phyloP scores from a whole-genome alignment of 768 basidiomycete species.

The Russula sp. region DNA sequence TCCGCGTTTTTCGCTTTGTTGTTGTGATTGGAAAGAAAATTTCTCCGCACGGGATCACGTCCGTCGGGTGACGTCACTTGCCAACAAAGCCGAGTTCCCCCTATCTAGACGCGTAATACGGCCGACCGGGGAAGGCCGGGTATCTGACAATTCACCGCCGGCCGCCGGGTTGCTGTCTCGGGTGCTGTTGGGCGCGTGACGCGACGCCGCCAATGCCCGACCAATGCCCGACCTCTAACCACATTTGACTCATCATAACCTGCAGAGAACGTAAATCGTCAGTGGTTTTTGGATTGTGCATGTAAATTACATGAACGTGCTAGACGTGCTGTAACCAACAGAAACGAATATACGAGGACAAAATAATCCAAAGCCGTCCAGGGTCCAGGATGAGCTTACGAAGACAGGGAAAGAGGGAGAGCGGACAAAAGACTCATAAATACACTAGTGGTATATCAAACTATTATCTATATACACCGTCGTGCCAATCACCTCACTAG shows the following conservation, averaged over 20 bases:
- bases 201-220: too few species aligned
- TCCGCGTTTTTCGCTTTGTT: too few species aligned
- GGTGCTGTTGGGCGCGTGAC: too few species aligned
- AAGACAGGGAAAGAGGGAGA: not conserved
- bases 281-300: not conserved
- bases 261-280: not conserved
- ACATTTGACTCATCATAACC: not conserved
- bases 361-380: not conserved
- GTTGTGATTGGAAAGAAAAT: too few species aligned
- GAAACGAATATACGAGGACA: not conserved
- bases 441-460: conserved; percentile 22
- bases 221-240: too few species aligned
- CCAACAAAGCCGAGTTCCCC: too few species aligned
- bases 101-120: too few species aligned
- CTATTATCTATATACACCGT: conserved; percentile 18
- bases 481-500: not conserved
- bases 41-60: too few species aligned
- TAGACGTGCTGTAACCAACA: conserved; percentile 11
- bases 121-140: too few species aligned
- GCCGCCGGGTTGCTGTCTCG: too few species aligned
- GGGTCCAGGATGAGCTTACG: not conserved
- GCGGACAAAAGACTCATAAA: not conserved
- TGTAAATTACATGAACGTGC: not conserved
- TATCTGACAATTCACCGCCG: too few species aligned
- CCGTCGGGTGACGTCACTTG: too few species aligned